These are phyloP conservation scores for Saccharomyces hybrid DNA, from an alignment of 1,139 yeast genomes.

Conservation along the genomic window DNA sequence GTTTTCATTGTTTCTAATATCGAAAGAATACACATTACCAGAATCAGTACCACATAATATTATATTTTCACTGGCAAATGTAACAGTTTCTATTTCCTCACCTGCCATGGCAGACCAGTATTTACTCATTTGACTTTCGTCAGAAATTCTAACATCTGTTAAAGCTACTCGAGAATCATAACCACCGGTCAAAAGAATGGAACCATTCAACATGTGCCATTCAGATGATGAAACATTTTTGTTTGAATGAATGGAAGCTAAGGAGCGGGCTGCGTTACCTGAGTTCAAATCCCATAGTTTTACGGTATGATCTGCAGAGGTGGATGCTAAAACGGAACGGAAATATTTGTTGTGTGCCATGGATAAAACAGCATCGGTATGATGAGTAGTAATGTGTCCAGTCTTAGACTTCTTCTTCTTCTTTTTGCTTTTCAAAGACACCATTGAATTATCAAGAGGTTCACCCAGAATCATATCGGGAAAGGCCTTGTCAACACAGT, in stretches of 20 bases:
- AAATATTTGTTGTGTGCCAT: conserved; percentile 74
- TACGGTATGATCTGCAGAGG: conserved; percentile 91
- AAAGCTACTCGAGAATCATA: conserved; percentile 77
- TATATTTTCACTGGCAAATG: conserved; percentile 61
- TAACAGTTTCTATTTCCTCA: conserved; percentile 79
- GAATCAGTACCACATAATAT: conserved; percentile 88
- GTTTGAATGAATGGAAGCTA: conserved; percentile 39
- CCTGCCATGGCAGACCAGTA: conserved; percentile 53
- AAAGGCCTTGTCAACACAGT: conserved; percentile 84
- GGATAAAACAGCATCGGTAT: conserved; percentile 88
- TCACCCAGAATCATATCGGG: conserved; percentile 92
- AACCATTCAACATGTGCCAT: conserved; percentile 74
- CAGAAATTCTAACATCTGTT: conserved; percentile 77
- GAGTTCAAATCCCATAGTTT: conserved; percentile 87
- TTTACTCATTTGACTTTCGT: conserved; percentile 50
- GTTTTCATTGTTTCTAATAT: conserved; percentile 52
- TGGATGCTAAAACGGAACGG: conserved; percentile 82
- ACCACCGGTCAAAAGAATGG: conserved; percentile 83
- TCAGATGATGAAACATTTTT: conserved; percentile 80
- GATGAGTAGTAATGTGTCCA: conserved; percentile 65
- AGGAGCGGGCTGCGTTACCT: conserved; percentile 67
- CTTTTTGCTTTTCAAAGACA: conserved; percentile 39
- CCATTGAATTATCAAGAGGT: conserved; percentile 44
- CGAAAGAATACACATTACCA: conserved; percentile 86
- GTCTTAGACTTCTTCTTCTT: conserved; percentile 45